Conservation (phyloP, 1,284 basidiomycete genomes). For the Moesziomyces sp. region DNA sequence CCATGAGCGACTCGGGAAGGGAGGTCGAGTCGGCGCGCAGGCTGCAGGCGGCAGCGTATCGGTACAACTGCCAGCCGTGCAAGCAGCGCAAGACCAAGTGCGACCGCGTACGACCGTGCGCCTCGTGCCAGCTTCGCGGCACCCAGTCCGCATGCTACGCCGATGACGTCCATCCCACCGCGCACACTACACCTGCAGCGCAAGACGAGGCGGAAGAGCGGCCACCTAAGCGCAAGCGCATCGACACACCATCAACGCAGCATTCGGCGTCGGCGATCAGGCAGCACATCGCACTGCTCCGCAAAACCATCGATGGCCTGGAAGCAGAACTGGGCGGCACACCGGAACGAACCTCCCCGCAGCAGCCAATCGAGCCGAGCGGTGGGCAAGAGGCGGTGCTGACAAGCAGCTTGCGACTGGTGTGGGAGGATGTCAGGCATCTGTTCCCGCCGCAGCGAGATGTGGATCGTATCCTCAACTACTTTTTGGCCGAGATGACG, state of each 20-base stretch:
- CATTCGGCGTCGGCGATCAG: background rate
- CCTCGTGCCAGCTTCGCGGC: conserved; percentile 28
- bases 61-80: conserved; percentile 45
- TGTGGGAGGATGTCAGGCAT: conserved; percentile 24
- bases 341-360: background rate
- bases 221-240: background rate
- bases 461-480: conserved; percentile 22
- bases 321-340: conserved; percentile 11
- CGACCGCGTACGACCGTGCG: conserved; percentile 44
- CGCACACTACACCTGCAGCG: background rate
- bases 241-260: background rate
- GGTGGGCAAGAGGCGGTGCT: background rate
- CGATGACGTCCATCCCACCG: conserved; percentile 2
- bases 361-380: background rate
- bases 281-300: conserved; percentile 26
- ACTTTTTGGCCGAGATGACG: conserved; percentile 31
- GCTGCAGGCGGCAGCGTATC: conserved; percentile 32
- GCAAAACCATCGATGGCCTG: conserved; percentile 13
- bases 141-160: conserved; percentile 30
- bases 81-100: conserved; percentile 52
- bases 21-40: conserved; percentile 21
- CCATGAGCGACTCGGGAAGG: background rate
- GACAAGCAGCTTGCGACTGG: conserved; percentile 8
- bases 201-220: conserved; percentile 6
- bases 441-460: conserved; percentile 32